phyloP scores from a whole-genome alignment of 345 rosid species.

The rapeseed (Brassica napus) region Da-Ae NC_063450.1:46998501-46999000 shows the following conservation, averaged over 20 bases:
- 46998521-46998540: not conserved
- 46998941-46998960: not conserved
- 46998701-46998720: not conserved
- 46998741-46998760: too few species aligned
- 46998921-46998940: not conserved
- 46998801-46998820: not conserved
- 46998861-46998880: not conserved
- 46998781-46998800: not conserved
- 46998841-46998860: not conserved
- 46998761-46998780: not conserved
- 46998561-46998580: not conserved
- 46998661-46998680: not conserved
- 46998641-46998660: conserved; percentile 1
- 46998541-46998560: not conserved
- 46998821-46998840: not conserved
- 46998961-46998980: not conserved
- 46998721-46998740: too few species aligned
- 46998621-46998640: not conserved
- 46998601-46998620: not conserved
- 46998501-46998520: not conserved
- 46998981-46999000: not conserved
- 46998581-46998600: not conserved
- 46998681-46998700: not conserved
- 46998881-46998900: not conserved
- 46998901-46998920: not conserved